These are phyloP conservation scores for Bidens hawaiensis DNA, from an alignment of 140 eudicot genomes.

Conservation along the genomic window DNA sequence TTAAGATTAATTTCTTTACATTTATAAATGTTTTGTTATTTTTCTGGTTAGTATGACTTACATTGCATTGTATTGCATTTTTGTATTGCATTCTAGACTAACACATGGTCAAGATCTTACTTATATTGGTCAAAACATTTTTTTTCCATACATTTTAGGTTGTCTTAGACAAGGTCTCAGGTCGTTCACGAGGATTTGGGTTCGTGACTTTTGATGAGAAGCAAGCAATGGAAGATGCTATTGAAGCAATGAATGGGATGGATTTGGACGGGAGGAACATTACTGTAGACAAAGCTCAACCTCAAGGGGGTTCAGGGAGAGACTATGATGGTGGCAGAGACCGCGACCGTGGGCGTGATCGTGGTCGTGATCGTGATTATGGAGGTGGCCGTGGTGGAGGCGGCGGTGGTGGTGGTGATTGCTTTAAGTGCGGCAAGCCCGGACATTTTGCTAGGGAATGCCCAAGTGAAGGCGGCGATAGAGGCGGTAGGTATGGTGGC, in stretches of 20 bases:
- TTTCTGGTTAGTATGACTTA: background rate
- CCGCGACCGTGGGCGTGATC: slow-evolving; percentile 61
- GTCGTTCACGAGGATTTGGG: slow-evolving; percentile 98
- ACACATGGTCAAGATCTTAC: too few relatives aligned
- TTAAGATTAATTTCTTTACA: background rate
- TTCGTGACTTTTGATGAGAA: slow-evolving; percentile 90
- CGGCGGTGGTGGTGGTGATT: slow-evolving; percentile 71
- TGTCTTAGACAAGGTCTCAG: slow-evolving; percentile 78
- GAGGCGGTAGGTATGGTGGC: slow-evolving; percentile 87
- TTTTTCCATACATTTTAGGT: slow-evolving; percentile 42
- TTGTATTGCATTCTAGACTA: background rate
- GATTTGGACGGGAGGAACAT: slow-evolving; percentile 93
- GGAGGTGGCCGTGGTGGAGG: slow-evolving; percentile 69
- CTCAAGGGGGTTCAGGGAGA: slow-evolving; percentile 64
- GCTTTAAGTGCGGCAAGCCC: slow-evolving; percentile 97
- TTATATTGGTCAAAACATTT: too few relatives aligned
- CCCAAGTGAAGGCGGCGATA: slow-evolving; percentile 69
- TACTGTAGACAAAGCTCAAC: slow-evolving; percentile 96
- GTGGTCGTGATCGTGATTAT: slow-evolving; percentile 56
- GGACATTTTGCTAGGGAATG: slow-evolving; percentile 99
- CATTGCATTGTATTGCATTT: background rate
- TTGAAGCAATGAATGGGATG: slow-evolving; percentile 91
- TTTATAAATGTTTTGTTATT: background rate
- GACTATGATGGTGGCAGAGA: slow-evolving; percentile 62
- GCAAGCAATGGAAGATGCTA: slow-evolving; percentile 95